Conservation (phyloP, 305 asterid genomes). For the Striga hermonthica region DNA sequence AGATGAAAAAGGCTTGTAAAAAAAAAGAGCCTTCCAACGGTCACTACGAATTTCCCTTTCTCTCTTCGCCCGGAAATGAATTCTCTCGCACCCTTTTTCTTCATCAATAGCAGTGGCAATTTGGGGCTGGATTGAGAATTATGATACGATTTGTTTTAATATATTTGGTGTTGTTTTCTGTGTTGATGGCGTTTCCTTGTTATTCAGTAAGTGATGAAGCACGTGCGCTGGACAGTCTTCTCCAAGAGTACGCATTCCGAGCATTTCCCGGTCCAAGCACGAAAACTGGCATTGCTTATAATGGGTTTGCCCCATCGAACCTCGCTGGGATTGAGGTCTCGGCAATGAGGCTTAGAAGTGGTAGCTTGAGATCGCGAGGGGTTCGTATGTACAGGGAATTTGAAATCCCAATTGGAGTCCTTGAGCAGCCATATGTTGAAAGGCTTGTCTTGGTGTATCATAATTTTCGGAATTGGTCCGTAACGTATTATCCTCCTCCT, state of each 20-base stretch:
- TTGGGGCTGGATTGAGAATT: conserved; percentile 19
- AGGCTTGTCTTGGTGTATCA: conserved; percentile 70
- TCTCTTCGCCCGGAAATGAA: conserved; percentile 12
- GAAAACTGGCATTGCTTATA: conserved; percentile 52
- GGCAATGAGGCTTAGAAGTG: conserved; percentile 67
- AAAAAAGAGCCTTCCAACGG: conserved; percentile 34
- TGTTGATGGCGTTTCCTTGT: conserved; percentile 21
- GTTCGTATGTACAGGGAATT: conserved; percentile 48
- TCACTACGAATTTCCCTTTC: conserved; percentile 22
- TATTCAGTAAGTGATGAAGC: conserved; percentile 33
- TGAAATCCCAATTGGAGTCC: conserved; percentile 43
- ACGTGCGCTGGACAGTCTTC: conserved; percentile 51
- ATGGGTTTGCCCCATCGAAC: conserved; percentile 47
- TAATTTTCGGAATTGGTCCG: conserved; percentile 58
- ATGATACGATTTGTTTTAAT: conserved; percentile 15
- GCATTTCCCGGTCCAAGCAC: conserved; percentile 42
- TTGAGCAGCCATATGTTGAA: conserved; percentile 47
- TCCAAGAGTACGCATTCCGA: conserved; percentile 53
- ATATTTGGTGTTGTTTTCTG: conserved; percentile 33
- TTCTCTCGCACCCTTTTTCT: neutral
- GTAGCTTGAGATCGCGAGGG: conserved; percentile 53
- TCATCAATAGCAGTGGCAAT: neutral
- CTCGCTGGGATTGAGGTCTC: conserved; percentile 58
- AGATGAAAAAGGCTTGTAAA: conserved; percentile 26
- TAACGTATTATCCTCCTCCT: conserved; percentile 38